A percentile compares a stretch with the other conserved stretches of the same genome.
Evolutionary conservation across 306 rosid genomes (phyloP).

Genomic region (Cicer bijugum): DNA sequence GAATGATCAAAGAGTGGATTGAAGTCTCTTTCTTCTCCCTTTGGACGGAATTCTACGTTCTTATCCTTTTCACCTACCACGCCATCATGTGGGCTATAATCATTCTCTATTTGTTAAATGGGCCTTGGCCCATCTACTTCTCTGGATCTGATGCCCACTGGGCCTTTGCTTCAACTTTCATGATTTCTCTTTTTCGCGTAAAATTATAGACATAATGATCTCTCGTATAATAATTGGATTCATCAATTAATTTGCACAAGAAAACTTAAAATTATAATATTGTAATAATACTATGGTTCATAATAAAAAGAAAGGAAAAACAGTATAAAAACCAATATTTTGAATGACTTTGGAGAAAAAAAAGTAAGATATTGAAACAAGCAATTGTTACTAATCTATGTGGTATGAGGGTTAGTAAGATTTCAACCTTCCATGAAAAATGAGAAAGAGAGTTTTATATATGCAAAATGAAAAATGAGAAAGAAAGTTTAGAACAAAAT

Average conservation of each 20-base stretch:
- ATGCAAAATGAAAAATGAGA: too few species aligned
- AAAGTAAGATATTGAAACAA: neutral
- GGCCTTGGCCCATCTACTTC: neutral
- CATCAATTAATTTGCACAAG: neutral
- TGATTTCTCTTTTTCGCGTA: too few species aligned
- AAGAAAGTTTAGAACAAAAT: too few species aligned
- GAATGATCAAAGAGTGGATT: neutral
- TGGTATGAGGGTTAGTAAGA: neutral
- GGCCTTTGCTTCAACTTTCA: neutral
- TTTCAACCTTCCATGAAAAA: too few species aligned
- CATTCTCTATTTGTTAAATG: neutral
- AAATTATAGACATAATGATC: too few species aligned
- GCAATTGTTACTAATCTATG: neutral
- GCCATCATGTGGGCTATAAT: neutral
- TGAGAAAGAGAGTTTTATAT: too few species aligned
- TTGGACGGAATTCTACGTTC: constrained; percentile 2
- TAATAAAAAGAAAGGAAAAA: neutral
- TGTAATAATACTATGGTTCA: neutral
- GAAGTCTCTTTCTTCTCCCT: neutral
- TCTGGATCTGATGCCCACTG: neutral
- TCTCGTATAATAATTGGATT: neutral
- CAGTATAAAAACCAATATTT: neutral
- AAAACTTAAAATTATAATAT: neutral
- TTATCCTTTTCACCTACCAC: constrained; percentile 39
- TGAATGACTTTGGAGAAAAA: neutral